These are phyloP conservation scores for Metschnikowia reukaufii DNA, from an alignment of 805 yeast species.

Conservation along the genomic window DNA sequence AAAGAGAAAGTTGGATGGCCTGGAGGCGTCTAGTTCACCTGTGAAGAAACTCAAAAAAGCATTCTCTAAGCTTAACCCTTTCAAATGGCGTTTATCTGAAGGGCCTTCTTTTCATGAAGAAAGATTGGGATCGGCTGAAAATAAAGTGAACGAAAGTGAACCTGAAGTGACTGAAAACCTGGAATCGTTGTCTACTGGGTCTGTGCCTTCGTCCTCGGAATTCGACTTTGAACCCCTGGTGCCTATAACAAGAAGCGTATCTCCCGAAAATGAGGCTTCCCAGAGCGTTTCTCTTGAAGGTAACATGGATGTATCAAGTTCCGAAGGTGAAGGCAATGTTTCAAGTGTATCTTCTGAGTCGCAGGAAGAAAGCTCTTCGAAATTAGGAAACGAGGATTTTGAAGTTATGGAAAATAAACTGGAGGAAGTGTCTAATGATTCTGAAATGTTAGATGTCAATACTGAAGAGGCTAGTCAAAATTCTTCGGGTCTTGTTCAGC, in stretches of 20 bases:
- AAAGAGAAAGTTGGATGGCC: slow-evolving; percentile 6
- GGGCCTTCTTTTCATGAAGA: background rate
- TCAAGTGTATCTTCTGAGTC: too few species aligned
- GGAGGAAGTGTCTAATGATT: background rate
- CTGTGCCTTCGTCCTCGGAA: background rate
- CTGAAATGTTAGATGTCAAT: background rate
- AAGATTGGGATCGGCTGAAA: background rate
- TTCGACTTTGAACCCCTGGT: background rate
- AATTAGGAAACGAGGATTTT: too few species aligned
- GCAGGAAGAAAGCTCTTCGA: too few species aligned
- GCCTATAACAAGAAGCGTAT: background rate
- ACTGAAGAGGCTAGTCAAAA: background rate
- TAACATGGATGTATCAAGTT: background rate
- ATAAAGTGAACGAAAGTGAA: background rate
- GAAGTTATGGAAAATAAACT: background rate
- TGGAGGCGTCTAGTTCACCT: slow-evolving; percentile 8
- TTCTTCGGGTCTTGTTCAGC: background rate
- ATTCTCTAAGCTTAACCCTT: slow-evolving; percentile 13
- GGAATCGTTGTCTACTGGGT: background rate
- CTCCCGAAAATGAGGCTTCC: background rate
- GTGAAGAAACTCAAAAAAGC: slow-evolving; percentile 13
- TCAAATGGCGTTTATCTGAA: slow-evolving; percentile 9
- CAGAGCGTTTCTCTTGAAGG: too few species aligned
- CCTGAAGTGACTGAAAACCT: background rate
- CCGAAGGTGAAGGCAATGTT: too few species aligned